phyloP scores from a whole-genome alignment of 148 eudicot genomes.

The Selenicereus undatus region DNA sequence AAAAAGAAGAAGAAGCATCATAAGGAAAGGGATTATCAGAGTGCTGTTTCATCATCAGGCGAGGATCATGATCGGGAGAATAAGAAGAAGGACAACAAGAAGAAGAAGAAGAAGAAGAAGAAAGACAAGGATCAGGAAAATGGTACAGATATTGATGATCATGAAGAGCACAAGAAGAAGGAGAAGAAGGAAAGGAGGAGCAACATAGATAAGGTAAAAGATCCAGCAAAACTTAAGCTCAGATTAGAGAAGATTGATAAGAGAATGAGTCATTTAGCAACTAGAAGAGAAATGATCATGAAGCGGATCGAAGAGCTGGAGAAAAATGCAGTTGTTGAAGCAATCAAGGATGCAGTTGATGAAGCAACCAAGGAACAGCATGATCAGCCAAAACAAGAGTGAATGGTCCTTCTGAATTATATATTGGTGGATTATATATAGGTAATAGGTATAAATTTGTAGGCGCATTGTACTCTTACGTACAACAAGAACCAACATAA shows the following conservation, averaged over 20 bases:
- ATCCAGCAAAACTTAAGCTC: slow-evolving; percentile 46
- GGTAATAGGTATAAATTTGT: background rate
- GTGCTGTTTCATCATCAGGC: background rate
- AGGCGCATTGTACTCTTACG: background rate
- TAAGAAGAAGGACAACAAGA: slow-evolving; percentile 26
- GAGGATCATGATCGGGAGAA: background rate
- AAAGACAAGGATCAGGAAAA: slow-evolving; percentile 21
- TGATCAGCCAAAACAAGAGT: slow-evolving; percentile 25
- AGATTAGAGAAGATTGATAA: slow-evolving; percentile 55
- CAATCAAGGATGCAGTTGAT: slow-evolving; percentile 5
- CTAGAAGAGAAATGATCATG: slow-evolving; percentile 54
- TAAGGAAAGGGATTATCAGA: slow-evolving; percentile 23
- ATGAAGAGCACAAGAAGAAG: slow-evolving; percentile 30
- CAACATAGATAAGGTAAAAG: slow-evolving; percentile 60
- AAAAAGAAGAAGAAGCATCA: slow-evolving; percentile 40
- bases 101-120: slow-evolving; percentile 44
- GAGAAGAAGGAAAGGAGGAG: slow-evolving; percentile 47
- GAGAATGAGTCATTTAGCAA: slow-evolving; percentile 44
- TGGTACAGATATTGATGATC: slow-evolving; percentile 10
- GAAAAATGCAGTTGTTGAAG: slow-evolving; percentile 20
- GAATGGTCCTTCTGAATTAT: background rate
- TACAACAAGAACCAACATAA: background rate
- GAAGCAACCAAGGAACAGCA: slow-evolving; percentile 17
- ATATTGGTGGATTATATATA: background rate
- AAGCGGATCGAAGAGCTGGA: slow-evolving; percentile 46